Evolutionary conservation across 345 rosid genomes (phyloP).

Genomic region (Hibiscus syriacus): DNA sequence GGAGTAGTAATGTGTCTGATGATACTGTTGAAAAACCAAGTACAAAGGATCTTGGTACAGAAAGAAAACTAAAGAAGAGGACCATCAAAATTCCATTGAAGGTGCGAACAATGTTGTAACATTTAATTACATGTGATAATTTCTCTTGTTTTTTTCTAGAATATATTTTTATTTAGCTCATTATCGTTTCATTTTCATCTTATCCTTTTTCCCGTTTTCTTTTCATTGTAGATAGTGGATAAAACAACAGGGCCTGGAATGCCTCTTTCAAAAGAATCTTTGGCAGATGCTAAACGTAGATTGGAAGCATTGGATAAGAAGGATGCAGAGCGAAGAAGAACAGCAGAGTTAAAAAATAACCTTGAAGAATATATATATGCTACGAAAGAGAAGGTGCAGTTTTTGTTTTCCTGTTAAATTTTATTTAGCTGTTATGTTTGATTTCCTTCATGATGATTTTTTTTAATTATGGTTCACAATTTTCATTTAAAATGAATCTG

Average conservation of each 20-base stretch:
- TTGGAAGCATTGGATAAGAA: conserved; percentile 74
- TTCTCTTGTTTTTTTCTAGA: conserved; percentile 3
- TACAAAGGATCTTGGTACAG: conserved; percentile 44
- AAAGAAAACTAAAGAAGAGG: conserved; percentile 68
- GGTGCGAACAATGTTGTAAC: conserved; percentile 34
- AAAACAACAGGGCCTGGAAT: conserved; percentile 78
- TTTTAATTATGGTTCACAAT: too few species aligned
- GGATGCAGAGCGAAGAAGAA: conserved; percentile 84
- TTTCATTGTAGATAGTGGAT: conserved; percentile 51
- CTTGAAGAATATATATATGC: conserved; percentile 93
- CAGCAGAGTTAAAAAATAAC: conserved; percentile 88
- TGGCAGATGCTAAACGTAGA: conserved; percentile 60
- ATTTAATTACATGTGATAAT: not conserved
- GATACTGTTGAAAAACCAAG: conserved; percentile 41
- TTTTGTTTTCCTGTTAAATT: not conserved
- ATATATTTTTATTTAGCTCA: not conserved
- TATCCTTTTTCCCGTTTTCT: not conserved
- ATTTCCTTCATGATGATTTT: not conserved
- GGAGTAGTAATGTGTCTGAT: conserved; percentile 24
- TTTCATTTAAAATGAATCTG: too few species aligned
- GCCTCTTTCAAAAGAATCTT: conserved; percentile 56
- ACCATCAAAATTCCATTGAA: conserved; percentile 79
- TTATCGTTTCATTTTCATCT: not conserved
- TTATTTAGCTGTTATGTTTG: not conserved
- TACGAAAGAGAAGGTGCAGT: conserved; percentile 82